These are phyloP conservation scores for sunflower (Helianthus annuus) DNA, from an alignment of 129 eudicot genomes.

Conservation along the genomic window HanXRQr2.0-SUNRISE NC_035442.2:144352917-144353416, in stretches of 20 bases:
- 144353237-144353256: slow-evolving; percentile 58
- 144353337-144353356: slow-evolving; percentile 85
- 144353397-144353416: slow-evolving; percentile 8
- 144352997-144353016: slow-evolving; percentile 74
- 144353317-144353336: slow-evolving; percentile 98
- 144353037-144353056: slow-evolving; percentile 78
- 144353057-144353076: slow-evolving; percentile 74
- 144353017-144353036: slow-evolving; percentile 60
- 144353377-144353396: background rate
- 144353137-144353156: slow-evolving; percentile 78
- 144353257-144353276: slow-evolving; percentile 76
- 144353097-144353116: slow-evolving; percentile 73
- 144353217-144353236: slow-evolving; percentile 68
- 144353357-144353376: slow-evolving; percentile 59
- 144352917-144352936: slow-evolving; percentile 64
- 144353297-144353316: slow-evolving; percentile 92
- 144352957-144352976: slow-evolving; percentile 75
- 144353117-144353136: slow-evolving; percentile 76
- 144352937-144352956: slow-evolving; percentile 54
- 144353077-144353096: slow-evolving; percentile 67
- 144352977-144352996: slow-evolving; percentile 61
- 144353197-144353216: slow-evolving; percentile 98
- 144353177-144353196: slow-evolving; percentile 83
- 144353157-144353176: slow-evolving; percentile 86
- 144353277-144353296: slow-evolving; percentile 98